phyloP scores from a whole-genome alignment of 2,329 filamentous ascomycete species.

The Colletotrichum eremochloae region DNA sequence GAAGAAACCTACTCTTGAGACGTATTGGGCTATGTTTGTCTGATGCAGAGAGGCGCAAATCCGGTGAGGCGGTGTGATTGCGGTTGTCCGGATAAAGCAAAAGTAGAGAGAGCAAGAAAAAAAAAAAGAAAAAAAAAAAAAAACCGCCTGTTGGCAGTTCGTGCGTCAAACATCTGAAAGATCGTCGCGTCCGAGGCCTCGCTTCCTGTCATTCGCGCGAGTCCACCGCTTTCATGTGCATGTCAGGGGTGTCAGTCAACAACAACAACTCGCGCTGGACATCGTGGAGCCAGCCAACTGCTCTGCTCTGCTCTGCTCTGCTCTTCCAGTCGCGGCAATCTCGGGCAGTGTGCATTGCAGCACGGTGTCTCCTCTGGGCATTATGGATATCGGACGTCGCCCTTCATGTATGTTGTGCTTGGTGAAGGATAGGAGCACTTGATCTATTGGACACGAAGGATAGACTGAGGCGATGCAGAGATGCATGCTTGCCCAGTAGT shows the following conservation, averaged over 20 bases:
- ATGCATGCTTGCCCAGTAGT: slow-evolving; percentile 6
- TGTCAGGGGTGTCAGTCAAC: neutral
- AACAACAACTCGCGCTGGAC: neutral
- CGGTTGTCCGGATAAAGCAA: slow-evolving; percentile 17
- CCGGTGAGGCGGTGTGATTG: slow-evolving; percentile 26
- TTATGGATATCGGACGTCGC: neutral
- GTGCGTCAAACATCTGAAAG: slow-evolving; percentile 9
- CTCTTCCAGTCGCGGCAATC: neutral
- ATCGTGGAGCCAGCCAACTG: neutral
- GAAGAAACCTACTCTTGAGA: neutral
- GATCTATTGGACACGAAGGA: neutral
- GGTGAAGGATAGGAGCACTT: neutral
- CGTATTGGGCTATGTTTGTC: slow-evolving; percentile 16
- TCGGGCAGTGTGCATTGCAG: neutral
- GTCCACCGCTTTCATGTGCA: neutral
- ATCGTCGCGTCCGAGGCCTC: slow-evolving; percentile 18
- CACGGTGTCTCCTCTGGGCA: neutral
- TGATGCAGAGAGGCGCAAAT: neutral
- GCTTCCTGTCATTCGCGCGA: neutral
- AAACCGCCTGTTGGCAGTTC: neutral
- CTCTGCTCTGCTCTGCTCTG: neutral
- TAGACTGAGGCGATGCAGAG: neutral
- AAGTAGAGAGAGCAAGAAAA: neutral
- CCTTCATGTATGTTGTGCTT: slow-evolving; percentile 1
- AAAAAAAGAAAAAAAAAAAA: neutral